phyloP scores from a whole-genome alignment of 306 rosid species.

The Corylus heterophylla region DNA sequence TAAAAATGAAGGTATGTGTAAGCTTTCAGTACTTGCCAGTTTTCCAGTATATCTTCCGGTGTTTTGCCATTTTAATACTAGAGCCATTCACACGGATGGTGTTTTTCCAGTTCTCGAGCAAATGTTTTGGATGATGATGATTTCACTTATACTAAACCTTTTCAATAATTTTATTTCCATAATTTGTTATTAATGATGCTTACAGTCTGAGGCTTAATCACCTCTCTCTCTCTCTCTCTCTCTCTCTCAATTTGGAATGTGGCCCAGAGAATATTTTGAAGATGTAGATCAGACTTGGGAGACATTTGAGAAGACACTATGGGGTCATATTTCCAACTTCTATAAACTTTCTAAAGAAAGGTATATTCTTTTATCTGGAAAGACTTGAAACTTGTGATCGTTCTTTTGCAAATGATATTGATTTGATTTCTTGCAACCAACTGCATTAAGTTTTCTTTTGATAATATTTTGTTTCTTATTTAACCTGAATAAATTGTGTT shows the following conservation, averaged over 20 bases:
- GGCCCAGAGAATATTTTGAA: constrained; percentile 84
- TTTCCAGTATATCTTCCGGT: neutral
- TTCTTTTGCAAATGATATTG: constrained; percentile 23
- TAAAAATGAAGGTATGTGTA: neutral
- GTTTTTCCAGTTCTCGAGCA: too few species aligned
- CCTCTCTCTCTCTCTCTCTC: constrained; percentile 22
- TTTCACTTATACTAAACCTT: neutral
- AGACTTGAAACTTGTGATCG: neutral
- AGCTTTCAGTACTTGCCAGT: neutral
- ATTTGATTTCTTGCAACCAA: neutral
- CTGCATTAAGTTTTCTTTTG: constrained; percentile 21
- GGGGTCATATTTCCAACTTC: constrained; percentile 85
- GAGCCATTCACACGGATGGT: neutral
- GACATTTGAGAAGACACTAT: constrained; percentile 88
- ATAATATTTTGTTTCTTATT: constrained; percentile 1
- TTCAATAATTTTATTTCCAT: constrained; percentile 11
- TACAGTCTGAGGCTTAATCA: constrained; percentile 5
- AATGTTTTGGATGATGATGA: constrained; percentile 10
- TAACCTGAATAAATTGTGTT: neutral
- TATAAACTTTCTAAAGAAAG: constrained; percentile 94
- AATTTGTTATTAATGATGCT: neutral
- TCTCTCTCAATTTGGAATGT: constrained; percentile 24
- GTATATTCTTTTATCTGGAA: constrained; percentile 33
- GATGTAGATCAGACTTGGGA: constrained; percentile 96
- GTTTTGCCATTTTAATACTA: neutral